Evolutionary conservation across 176 grass and related monocot species (phyloP).

Genomic region (Areca catechu): DNA sequence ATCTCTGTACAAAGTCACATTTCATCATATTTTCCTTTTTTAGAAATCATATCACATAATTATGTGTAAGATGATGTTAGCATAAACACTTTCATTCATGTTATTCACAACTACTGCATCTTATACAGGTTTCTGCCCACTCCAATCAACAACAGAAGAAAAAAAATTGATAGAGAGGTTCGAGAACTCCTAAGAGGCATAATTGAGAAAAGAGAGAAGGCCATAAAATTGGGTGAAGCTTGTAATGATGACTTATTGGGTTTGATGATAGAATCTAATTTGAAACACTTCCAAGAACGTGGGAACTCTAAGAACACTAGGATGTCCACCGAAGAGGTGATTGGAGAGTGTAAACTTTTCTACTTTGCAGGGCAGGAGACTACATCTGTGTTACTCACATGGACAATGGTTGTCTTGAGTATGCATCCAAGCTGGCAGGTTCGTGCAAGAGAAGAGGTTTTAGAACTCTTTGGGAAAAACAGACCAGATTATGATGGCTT

Average conservation of each 20-base stretch:
- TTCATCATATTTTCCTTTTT: too few species aligned
- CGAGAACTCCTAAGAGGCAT: slow-evolving; percentile 17
- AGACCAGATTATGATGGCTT: slow-evolving; percentile 56
- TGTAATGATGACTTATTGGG: slow-evolving; percentile 12
- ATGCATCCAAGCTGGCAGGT: slow-evolving; percentile 82
- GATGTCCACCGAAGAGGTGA: slow-evolving; percentile 22
- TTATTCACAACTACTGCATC: too few species aligned
- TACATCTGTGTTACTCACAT: slow-evolving; percentile 66
- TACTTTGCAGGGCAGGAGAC: slow-evolving; percentile 89
- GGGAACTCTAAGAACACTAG: too few species aligned
- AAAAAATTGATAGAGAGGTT: slow-evolving; percentile 16
- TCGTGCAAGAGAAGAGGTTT: slow-evolving; percentile 60
- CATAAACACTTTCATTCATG: too few species aligned
- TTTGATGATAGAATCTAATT: slow-evolving; percentile 20
- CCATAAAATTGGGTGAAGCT: slow-evolving; percentile 1
- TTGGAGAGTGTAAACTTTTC: slow-evolving; percentile 86
- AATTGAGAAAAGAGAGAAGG: slow-evolving; percentile 17
- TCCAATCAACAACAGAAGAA: slow-evolving; percentile 15
- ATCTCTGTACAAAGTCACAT: too few species aligned
- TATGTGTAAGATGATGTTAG: too few species aligned
- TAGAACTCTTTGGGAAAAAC: slow-evolving; percentile 24
- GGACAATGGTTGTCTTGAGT: slow-evolving; percentile 59
- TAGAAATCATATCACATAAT: too few species aligned
- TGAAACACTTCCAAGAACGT: not conserved
- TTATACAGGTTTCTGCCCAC: slow-evolving; percentile 20